Conservation (phyloP, 768 basidiomycete species). For the Hypholoma sublateritium region DNA sequence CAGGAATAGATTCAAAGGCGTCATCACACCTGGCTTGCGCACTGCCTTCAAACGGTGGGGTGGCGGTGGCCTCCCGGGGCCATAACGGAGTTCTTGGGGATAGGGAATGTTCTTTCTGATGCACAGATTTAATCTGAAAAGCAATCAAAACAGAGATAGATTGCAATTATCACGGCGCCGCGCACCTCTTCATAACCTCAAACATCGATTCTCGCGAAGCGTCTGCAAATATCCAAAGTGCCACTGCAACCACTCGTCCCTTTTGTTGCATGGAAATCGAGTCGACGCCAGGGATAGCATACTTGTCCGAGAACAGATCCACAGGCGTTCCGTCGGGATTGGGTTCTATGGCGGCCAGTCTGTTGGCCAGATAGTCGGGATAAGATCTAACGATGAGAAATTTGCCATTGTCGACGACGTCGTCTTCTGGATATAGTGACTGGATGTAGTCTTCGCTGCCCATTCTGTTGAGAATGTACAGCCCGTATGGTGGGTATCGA, state of each 20-base stretch:
- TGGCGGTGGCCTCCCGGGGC: slow-evolving; percentile 64
- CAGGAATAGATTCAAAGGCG: not conserved
- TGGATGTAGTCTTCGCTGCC: slow-evolving; percentile 79
- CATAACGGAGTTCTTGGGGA: slow-evolving; percentile 71
- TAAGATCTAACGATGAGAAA: slow-evolving; percentile 77
- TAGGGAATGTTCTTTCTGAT: slow-evolving; percentile 67
- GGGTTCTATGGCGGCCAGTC: slow-evolving; percentile 39
- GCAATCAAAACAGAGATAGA: not conserved
- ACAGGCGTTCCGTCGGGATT: slow-evolving; percentile 27
- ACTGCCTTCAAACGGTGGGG: slow-evolving; percentile 36
- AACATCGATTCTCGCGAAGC: slow-evolving; percentile 71
- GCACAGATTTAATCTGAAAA: slow-evolving; percentile 58
- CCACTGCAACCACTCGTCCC: slow-evolving; percentile 58
- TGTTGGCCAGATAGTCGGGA: slow-evolving; percentile 60
- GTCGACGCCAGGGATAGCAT: slow-evolving; percentile 45
- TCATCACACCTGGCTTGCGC: slow-evolving; percentile 22
- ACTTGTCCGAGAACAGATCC: slow-evolving; percentile 52
- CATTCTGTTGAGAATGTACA: slow-evolving; percentile 81
- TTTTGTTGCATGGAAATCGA: slow-evolving; percentile 47
- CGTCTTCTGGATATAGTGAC: slow-evolving; percentile 77
- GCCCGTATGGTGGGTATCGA: slow-evolving; percentile 79
- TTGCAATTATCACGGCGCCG: slow-evolving; percentile 4
- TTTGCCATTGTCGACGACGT: slow-evolving; percentile 57
- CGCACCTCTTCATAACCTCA: slow-evolving; percentile 68
- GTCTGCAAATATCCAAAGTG: slow-evolving; percentile 74